These are phyloP conservation scores for Coniosporium tulheliwenetii DNA, from an alignment of 2,329 filamentous ascomycete genomes.

Conservation along the genomic window DNA sequence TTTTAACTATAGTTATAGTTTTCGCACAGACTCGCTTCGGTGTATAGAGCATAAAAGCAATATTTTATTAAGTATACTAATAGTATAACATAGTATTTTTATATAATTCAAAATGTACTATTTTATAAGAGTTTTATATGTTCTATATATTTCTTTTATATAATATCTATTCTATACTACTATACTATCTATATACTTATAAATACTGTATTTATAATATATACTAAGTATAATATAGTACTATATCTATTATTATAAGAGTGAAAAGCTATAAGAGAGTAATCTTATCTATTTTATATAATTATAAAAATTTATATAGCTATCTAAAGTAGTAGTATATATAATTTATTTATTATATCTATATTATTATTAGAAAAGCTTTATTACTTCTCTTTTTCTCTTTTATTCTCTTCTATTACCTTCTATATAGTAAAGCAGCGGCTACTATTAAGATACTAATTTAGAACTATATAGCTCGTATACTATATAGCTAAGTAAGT, in stretches of 20 bases:
- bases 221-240: slow-evolving; percentile 8
- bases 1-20: neutral
- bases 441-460: no score
- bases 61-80: neutral
- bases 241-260: slow-evolving; percentile 12
- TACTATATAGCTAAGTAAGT: no score
- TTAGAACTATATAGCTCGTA: no score
- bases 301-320: no score
- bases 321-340: no score
- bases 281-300: neutral
- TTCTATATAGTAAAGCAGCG: no score
- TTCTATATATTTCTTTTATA: neutral
- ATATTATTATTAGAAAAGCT: no score
- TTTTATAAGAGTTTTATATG: neutral
- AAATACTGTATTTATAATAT: no score
- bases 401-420: no score
- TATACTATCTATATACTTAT: slow-evolving; percentile 15
- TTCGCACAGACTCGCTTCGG: neutral
- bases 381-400: no score
- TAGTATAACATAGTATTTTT: neutral
- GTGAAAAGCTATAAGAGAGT: slow-evolving; percentile 4
- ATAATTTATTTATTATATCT: no score
- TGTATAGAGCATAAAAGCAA: neutral
- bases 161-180: slow-evolving; percentile 23
- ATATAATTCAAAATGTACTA: neutral